Conservation (phyloP, 805 yeast species). For the Metschnikowia colocasiae region DNA sequence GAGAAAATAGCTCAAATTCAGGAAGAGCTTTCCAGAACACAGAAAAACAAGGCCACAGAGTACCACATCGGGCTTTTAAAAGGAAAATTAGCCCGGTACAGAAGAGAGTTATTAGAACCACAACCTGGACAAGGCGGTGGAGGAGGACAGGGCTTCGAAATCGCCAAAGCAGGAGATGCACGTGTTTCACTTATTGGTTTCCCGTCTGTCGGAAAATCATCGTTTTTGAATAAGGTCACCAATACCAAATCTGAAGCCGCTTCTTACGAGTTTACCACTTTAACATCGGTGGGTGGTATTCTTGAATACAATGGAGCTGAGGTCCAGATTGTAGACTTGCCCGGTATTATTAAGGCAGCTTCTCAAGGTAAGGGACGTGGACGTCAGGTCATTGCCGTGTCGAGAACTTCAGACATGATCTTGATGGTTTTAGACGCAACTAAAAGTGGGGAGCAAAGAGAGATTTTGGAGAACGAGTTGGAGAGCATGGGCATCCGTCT, state of each 20-base stretch:
- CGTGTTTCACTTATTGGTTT: conserved; percentile 93
- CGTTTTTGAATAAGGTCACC: conserved; percentile 83
- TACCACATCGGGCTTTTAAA: conserved; percentile 91
- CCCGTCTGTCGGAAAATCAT: conserved; percentile 97
- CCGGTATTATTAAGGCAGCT: conserved; percentile 96
- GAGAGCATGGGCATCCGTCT: conserved; percentile 92
- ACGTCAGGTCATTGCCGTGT: conserved; percentile 93
- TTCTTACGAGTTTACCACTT: conserved; percentile 89
- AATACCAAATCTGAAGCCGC: conserved; percentile 95
- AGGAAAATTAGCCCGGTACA: conserved; percentile 89
- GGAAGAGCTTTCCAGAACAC: conserved; percentile 91
- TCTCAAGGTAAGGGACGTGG: conserved; percentile 98
- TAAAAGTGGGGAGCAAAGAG: conserved; percentile 84
- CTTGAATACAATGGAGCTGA: conserved; percentile 94
- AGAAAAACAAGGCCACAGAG: conserved; percentile 96
- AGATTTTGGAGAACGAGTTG: conserved; percentile 79
- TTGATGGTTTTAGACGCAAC: conserved; percentile 96
- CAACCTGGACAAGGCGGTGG: conserved; percentile 73
- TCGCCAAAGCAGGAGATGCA: conserved; percentile 93
- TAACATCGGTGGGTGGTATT: conserved; percentile 96
- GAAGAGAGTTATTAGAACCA: conserved; percentile 90
- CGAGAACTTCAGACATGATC: conserved; percentile 89
- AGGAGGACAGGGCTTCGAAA: conserved; percentile 88
- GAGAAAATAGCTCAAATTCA: conserved; percentile 88
- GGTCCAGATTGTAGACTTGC: conserved; percentile 94